Evolutionary conservation across 148 eudicot genomes (phyloP).

Genomic region (Mesembryanthemum crystallinum): DNA sequence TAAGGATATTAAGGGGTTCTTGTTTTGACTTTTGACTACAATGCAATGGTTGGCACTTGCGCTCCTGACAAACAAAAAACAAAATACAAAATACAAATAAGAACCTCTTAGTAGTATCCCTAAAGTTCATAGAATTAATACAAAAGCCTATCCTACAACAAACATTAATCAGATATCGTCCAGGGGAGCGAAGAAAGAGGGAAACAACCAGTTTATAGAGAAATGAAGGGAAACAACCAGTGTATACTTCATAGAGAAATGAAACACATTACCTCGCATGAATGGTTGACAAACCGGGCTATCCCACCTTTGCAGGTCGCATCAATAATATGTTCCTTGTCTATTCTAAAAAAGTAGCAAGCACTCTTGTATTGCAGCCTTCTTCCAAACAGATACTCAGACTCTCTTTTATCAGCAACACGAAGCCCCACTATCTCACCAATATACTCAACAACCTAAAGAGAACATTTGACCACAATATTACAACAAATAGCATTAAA

Average conservation of each 20-base stretch:
- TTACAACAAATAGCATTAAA: neutral
- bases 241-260: conserved; percentile 6
- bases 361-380: conserved; percentile 68
- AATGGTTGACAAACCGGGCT: conserved; percentile 84
- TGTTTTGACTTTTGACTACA: too few species aligned
- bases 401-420: conserved; percentile 76
- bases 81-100: too few species aligned
- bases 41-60: neutral
- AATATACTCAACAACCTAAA: conserved; percentile 74
- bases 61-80: too few species aligned
- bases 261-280: conserved; percentile 55
- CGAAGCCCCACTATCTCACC: conserved; percentile 81
- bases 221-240: neutral
- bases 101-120: too few species aligned
- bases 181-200: too few species aligned
- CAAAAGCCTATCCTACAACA: neutral
- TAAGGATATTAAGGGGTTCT: too few species aligned
- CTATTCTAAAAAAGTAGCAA: conserved; percentile 77
- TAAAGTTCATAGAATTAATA: neutral
- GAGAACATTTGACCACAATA: neutral
- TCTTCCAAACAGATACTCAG: conserved; percentile 61
- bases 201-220: neutral
- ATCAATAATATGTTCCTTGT: conserved; percentile 76
- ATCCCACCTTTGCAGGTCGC: conserved; percentile 81
- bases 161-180: neutral